Conservation (phyloP, 495 filamentous ascomycete species). For the Penicillium ucsense region DNA sequence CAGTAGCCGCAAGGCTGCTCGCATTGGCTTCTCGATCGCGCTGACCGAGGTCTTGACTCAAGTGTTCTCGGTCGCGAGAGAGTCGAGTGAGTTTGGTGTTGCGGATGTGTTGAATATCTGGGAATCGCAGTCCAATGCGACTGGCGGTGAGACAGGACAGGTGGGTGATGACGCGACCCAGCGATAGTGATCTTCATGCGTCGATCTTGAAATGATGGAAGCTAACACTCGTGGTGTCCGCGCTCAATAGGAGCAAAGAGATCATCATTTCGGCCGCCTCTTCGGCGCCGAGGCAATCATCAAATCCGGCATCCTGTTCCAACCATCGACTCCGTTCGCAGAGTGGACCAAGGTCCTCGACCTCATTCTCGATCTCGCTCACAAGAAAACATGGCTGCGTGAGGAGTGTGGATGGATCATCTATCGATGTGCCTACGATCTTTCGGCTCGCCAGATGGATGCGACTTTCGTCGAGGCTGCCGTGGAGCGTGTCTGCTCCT, state of each 20-base stretch:
- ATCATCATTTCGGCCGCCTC: conserved; percentile 73
- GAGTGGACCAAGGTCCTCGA: conserved; percentile 52
- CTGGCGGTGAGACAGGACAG: conserved; percentile 56
- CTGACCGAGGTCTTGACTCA: conserved; percentile 70
- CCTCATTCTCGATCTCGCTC: conserved; percentile 45
- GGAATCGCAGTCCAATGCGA: conserved; percentile 53
- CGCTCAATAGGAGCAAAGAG: conserved; percentile 60
- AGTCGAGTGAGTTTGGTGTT: conserved; percentile 30
- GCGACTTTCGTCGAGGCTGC: conserved; percentile 45
- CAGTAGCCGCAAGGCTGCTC: conserved; percentile 79
- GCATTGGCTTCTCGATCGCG: conserved; percentile 84
- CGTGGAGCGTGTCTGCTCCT: conserved; percentile 49
- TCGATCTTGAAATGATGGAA: too few relatives aligned
- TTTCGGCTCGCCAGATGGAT: conserved; percentile 27
- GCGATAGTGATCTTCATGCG: too few relatives aligned
- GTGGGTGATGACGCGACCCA: conserved; percentile 18
- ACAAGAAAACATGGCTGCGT: conserved; percentile 74
- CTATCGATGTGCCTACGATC: conserved; percentile 36
- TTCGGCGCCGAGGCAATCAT: conserved; percentile 83
- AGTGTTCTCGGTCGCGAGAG: conserved; percentile 28
- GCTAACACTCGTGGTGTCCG: too few relatives aligned
- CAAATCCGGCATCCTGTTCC: conserved; percentile 61
- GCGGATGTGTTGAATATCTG: conserved; percentile 52
- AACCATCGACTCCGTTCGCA: conserved; percentile 31
- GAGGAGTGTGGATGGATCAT: conserved; percentile 76